Base-by-base conservation (phyloP, 2,329 filamentous ascomycete species). In the Fusarium sp. region DNA sequence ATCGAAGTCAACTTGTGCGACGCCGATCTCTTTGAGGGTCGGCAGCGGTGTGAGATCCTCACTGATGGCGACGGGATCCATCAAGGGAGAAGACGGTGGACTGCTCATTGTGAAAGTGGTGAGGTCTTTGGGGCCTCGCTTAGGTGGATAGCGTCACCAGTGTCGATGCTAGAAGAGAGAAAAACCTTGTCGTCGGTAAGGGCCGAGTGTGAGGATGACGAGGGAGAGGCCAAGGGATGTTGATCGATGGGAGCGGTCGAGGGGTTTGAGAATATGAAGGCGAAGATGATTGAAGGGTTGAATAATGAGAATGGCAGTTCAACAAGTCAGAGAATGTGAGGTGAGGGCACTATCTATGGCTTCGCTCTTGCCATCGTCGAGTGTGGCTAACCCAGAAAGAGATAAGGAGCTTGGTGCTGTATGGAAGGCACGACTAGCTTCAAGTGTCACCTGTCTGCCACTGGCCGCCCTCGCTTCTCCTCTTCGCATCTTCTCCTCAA, bases 1-100 rank as follows among this genome's bases (percentile, higher is more conserved):
- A 72, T 93, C 92, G 80, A 98, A 97, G 78, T 89, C 86, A 62
- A 91, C 83, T 30, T 82, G 82, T 18, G 85, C 86, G 58, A 87
- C 88, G 57, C 86, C 86, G 20, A 89, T 87, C 1, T 84, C 79
- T 81, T 91, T 92, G 83, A 90, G 88, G 39, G 80, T 83, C 20
- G 90, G 90, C 14, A 92, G 83, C n/a, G 90, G 89, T n/a, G 88
- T 83, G 27, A 92, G 78, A 71, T 89, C 88, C 72, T 88, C 86
- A 71, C 87, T 88, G 71, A 92, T 83, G 18, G 81, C 82, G 64
- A 90, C 81, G 18, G 88, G 86, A 57, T 86, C 86, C 79, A 88
- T 84, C 70, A 86, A 84, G 6, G 87, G 88, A 34, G 88, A 88
- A 25, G 86, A 87, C 27, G 86, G 80, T 39, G 85, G 82, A 41